Percentiles rank a stretch among this genome's conserved stretches.
These are phyloP conservation scores for Haplosporangium gracile DNA, from an alignment of 192 early-diverging fungal species.

Conservation along the genomic window DNA sequence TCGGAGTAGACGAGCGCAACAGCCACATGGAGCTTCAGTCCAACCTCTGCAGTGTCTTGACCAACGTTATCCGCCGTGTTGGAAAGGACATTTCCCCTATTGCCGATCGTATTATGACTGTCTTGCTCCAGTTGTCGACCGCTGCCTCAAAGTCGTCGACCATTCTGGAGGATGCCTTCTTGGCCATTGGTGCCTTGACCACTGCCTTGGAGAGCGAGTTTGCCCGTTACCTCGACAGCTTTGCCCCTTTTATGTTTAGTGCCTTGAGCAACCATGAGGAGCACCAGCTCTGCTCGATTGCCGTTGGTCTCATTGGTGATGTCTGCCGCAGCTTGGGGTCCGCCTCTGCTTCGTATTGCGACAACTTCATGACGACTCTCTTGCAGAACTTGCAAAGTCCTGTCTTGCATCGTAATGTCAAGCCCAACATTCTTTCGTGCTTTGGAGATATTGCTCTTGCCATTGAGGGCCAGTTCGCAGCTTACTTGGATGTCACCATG, in stretches of 20 bases:
- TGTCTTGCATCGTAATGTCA: conserved; percentile 85
- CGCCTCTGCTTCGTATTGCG: conserved; percentile 82
- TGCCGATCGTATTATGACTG: conserved; percentile 93
- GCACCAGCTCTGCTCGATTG: conserved; percentile 92
- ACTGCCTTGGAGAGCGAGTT: conserved; percentile 90
- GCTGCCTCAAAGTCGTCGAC: conserved; percentile 83
- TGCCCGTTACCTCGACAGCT: conserved; percentile 87
- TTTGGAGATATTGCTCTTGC: conserved; percentile 99
- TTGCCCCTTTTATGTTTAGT: conserved; percentile 84
- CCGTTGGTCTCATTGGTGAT: conserved; percentile 97
- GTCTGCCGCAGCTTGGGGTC: conserved; percentile 91
- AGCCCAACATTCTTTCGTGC: conserved; percentile 93
- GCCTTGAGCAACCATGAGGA: conserved; percentile 94
- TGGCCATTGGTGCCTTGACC: conserved; percentile 90
- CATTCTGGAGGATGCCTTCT: conserved; percentile 91
- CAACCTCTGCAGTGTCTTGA: conserved; percentile 92
- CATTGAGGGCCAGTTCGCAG: conserved; percentile 87
- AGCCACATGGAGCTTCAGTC: conserved; percentile 90
- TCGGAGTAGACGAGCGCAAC: conserved; percentile 86
- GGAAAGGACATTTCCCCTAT: conserved; percentile 78
- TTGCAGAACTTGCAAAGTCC: conserved; percentile 83
- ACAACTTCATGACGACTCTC: conserved; percentile 87
- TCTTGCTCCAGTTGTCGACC: conserved; percentile 82
- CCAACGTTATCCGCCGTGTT: conserved; percentile 86
- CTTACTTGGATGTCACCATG: conserved; percentile 88